phyloP scores from a whole-genome alignment of 2,329 filamentous ascomycete genomes.

The Metarhizium humberi region DNA sequence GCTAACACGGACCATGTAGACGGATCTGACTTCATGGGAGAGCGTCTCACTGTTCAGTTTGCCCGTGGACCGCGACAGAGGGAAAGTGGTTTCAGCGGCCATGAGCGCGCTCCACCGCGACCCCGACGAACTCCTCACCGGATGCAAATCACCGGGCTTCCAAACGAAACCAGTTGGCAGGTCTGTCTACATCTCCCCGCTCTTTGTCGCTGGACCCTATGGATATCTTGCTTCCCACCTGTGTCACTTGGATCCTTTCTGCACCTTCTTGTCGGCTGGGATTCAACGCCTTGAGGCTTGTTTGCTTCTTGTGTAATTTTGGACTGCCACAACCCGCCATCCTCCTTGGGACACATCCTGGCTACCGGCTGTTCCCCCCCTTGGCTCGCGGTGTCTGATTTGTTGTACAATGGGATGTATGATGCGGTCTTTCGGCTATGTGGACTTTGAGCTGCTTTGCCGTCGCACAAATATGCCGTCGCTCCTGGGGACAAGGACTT shows the following conservation, averaged over 20 bases:
- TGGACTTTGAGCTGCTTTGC: conserved; percentile 20
- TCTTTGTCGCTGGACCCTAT: conserved; percentile 39
- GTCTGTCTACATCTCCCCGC: conserved; percentile 69
- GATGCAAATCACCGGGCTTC: conserved; percentile 96
- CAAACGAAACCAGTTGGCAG: conserved; percentile 99
- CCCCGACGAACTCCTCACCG: conserved; percentile 90
- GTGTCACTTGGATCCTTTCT: conserved; percentile 21
- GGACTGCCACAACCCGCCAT: conserved; percentile 16
- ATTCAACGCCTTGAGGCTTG: conserved; percentile 10
- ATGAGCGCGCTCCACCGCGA: conserved; percentile 55
- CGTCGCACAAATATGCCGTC: conserved; percentile 9
- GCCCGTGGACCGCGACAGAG: conserved; percentile 70
- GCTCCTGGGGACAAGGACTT: conserved; percentile 61
- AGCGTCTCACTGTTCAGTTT: conserved; percentile 96
- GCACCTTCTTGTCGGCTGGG: conserved; percentile 11
- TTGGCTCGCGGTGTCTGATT: conserved; percentile 5
- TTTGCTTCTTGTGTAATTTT: conserved; percentile 6
- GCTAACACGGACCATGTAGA: conserved; percentile 44
- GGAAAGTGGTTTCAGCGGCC: conserved; percentile 37
- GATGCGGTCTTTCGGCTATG: conserved; percentile 26
- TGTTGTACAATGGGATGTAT: conserved; percentile 16
- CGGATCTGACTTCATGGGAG: conserved; percentile 96
- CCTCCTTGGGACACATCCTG: conserved; percentile 4
- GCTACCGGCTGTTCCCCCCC: conserved; percentile 3
- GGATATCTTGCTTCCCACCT: conserved; percentile 22